phyloP scores from a whole-genome alignment of 1,284 basidiomycete species.

The Trametes hirsuta region DNA sequence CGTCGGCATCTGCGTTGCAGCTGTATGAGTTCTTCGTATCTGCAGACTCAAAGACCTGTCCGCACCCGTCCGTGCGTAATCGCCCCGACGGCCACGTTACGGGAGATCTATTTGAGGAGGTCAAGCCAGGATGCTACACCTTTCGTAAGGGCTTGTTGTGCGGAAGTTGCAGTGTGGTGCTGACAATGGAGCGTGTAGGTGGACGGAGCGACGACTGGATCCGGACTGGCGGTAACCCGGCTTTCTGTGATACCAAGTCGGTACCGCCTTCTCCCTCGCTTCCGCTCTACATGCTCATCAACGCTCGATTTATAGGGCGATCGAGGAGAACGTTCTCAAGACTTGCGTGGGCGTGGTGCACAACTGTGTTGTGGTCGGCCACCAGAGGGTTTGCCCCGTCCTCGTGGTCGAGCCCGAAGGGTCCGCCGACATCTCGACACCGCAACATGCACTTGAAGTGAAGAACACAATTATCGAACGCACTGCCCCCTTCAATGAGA shows the following conservation, averaged over 20 bases:
- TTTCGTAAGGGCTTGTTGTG: slow-evolving; percentile 23
- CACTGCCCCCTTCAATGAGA: slow-evolving; percentile 23
- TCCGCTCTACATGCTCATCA: not conserved
- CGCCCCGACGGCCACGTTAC: slow-evolving; percentile 34
- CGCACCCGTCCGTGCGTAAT: slow-evolving; percentile 31
- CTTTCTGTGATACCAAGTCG: slow-evolving; percentile 35
- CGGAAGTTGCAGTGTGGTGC: not conserved
- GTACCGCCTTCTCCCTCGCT: not conserved
- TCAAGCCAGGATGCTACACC: slow-evolving; percentile 29
- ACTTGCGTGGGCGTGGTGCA: slow-evolving; percentile 26
- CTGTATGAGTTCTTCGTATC: slow-evolving; percentile 33
- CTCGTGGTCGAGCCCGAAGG: slow-evolving; percentile 29
- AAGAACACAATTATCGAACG: slow-evolving; percentile 22
- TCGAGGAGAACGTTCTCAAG: slow-evolving; percentile 29
- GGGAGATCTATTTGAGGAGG: slow-evolving; percentile 36
- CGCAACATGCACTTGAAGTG: not conserved
- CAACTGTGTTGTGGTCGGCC: slow-evolving; percentile 30
- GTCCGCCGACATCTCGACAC: not conserved
- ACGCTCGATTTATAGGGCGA: slow-evolving; percentile 19
- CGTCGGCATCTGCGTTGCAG: not conserved
- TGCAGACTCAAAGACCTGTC: slow-evolving; percentile 30
- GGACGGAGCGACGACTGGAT: slow-evolving; percentile 36
- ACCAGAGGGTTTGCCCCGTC: slow-evolving; percentile 25
- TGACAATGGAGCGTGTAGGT: slow-evolving; percentile 13
- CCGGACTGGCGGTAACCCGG: slow-evolving; percentile 25